Evolutionary conservation across 495 filamentous ascomycete species (phyloP), one percentile per base, ranked within the genome.

Genomic region (Sordaria brevicollis): DNA sequence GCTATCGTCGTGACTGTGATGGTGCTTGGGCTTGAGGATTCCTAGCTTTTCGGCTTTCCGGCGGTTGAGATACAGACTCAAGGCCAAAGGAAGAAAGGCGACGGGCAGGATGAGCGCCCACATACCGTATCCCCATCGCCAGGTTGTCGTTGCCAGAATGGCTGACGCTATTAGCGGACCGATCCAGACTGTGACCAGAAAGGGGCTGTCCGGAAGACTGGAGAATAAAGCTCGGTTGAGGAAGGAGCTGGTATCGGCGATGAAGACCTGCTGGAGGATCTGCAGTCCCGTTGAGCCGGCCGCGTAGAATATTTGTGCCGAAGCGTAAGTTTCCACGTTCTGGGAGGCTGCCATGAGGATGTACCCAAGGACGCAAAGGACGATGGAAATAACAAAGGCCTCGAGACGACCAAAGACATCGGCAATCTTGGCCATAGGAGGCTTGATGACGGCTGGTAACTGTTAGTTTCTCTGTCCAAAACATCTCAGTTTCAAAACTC

Each of bases 241-340:
- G 74, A 91, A 77, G n/a, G 78, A 81, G n/a, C 87, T 87, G 3
- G 86, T 88, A 78, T 91, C 89, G 49, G 89, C 88, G 29, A 89
- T 85, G 80, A 90, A 89, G 68, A 90, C 81, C 65, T 87, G 82
- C 71, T 89, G 81, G 39, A 87, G 83, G 67, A 88, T 81, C 70
- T 86, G 86, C 35, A 89, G 79, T 2, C 84, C 86, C 5, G 86
- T 85, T 49, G 74, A 78, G 19, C 81, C 81, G 65, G 80, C 78
- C 67, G 80, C 78, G 75, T 84, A 85, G 69, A 86, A 76, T 43
- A 85, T 77, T 71, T 82, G 83, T 15, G 84, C 83, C n/a, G 81
- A 84, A 10, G 79, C 77, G 57, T 80, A 81, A 0, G 78, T 77
- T 43, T 81, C 65, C n/a, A 82, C 78, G 65, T 82, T 79, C 35